Conservation (phyloP, 345 rosid genomes). For the Moricandia arvensis region DNA sequence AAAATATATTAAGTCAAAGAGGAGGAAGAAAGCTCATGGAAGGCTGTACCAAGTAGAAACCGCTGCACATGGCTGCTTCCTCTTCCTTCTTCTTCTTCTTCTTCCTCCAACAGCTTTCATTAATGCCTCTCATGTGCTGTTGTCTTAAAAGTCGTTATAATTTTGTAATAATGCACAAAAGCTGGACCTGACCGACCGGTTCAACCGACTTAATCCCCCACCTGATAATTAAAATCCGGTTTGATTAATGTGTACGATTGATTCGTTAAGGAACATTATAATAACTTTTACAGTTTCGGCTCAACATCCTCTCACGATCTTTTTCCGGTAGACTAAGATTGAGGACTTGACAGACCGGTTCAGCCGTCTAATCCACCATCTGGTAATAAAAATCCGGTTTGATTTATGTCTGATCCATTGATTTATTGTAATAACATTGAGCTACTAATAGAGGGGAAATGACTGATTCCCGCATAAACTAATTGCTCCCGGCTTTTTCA, state of each 20-base stretch:
- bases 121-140: slow-evolving; percentile 36
- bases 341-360: not conserved
- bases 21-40: slow-evolving; percentile 31
- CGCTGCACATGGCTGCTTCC: slow-evolving; percentile 34
- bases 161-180: not conserved
- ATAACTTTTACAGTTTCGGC: no score
- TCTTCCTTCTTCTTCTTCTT: slow-evolving; percentile 27
- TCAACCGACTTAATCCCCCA: not conserved
- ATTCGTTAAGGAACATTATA: no score
- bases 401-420: not conserved
- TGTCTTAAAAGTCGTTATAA: slow-evolving; percentile 14
- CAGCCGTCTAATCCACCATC: not conserved
- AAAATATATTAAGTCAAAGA: slow-evolving; percentile 16
- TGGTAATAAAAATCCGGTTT: not conserved
- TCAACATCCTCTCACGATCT: not conserved
- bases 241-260: not conserved
- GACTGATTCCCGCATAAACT: no score
- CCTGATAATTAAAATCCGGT: not conserved
- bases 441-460: not conserved
- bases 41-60: slow-evolving; percentile 38
- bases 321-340: not conserved
- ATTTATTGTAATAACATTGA: no score
- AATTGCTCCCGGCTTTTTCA: no score
- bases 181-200: slow-evolving; percentile 15
- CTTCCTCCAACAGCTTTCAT: slow-evolving; percentile 33